A percentile compares a stretch with the other conserved stretches of the same genome.
These are phyloP conservation scores for Pestalotiopsis sp. DNA, from an alignment of 2,329 filamentous ascomycete genomes.

Conservation along the genomic window DNA sequence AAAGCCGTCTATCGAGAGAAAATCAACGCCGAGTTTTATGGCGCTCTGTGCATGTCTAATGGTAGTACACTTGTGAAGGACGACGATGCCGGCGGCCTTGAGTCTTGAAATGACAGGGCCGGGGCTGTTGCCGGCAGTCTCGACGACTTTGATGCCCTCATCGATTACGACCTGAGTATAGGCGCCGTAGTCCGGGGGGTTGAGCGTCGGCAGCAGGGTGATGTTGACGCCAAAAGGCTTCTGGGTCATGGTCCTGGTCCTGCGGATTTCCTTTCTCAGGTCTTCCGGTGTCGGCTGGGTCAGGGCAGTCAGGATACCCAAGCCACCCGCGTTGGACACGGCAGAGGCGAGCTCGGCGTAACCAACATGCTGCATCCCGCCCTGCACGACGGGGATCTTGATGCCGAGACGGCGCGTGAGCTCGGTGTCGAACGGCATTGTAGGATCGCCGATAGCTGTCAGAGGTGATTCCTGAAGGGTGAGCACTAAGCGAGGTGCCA, in stretches of 20 bases:
- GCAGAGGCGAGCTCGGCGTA: conserved; percentile 78
- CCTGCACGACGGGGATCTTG: conserved; percentile 74
- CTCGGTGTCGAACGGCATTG: conserved; percentile 60
- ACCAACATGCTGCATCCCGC: conserved; percentile 86
- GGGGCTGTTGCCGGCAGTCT: conserved; percentile 87
- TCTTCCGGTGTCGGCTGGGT: conserved; percentile 92
- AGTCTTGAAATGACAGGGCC: conserved; percentile 88
- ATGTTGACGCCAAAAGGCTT: conserved; percentile 92
- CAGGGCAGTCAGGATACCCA: conserved; percentile 83
- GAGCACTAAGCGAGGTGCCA: neutral
- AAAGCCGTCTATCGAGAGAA: conserved; percentile 95
- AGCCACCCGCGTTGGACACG: conserved; percentile 79
- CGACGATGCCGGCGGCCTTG: conserved; percentile 75
- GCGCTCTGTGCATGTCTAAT: conserved; percentile 92
- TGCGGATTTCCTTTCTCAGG: conserved; percentile 89
- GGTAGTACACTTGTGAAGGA: conserved; percentile 97
- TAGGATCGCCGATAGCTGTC: conserved; percentile 14
- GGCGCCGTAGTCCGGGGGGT: conserved; percentile 87
- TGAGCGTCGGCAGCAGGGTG: conserved; percentile 86
- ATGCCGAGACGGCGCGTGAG: conserved; percentile 61
- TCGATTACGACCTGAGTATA: conserved; percentile 94
- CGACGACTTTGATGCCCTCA: conserved; percentile 87
- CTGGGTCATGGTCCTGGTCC: conserved; percentile 77
- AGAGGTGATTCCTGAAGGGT: neutral
- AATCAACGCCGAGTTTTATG: conserved; percentile 93